These are phyloP conservation scores for Amylostereum areolatum DNA, from an alignment of 1,284 basidiomycete genomes.

Conservation along the genomic window DNA sequence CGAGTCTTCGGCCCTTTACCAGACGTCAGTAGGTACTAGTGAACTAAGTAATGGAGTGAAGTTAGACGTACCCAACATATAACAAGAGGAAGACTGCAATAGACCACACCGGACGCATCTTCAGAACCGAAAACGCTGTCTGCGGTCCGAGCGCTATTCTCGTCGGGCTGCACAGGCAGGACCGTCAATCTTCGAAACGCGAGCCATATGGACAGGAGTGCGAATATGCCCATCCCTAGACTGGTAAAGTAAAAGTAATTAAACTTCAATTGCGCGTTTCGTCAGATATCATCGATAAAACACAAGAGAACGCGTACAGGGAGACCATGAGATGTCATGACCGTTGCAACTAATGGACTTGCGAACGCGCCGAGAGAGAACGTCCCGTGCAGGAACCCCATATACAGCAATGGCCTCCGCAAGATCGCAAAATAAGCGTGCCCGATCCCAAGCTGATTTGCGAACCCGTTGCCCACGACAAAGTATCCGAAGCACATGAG, in stretches of 20 bases:
- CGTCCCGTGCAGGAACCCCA: slow-evolving; percentile 24
- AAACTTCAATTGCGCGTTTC: slow-evolving; percentile 12
- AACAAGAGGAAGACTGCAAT: slow-evolving; percentile 26
- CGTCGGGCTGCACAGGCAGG: slow-evolving; percentile 16
- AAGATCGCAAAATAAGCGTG: slow-evolving; percentile 26
- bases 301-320: slow-evolving; percentile 15
- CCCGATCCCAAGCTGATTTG: slow-evolving; percentile 25
- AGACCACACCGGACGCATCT: slow-evolving; percentile 24
- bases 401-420: slow-evolving; percentile 24
- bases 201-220: slow-evolving; percentile 18
- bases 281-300: neutral
- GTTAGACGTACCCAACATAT: slow-evolving; percentile 22
- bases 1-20: slow-evolving; percentile 25
- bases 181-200: slow-evolving; percentile 20
- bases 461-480: slow-evolving; percentile 23
- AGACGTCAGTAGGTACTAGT: neutral
- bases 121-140: slow-evolving; percentile 14
- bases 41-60: neutral
- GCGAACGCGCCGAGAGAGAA: slow-evolving; percentile 26
- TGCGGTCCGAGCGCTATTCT: slow-evolving; percentile 10
- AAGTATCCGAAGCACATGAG: slow-evolving; percentile 28
- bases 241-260: slow-evolving; percentile 24
- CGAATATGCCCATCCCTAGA: slow-evolving; percentile 22
- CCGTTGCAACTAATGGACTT: slow-evolving; percentile 24
- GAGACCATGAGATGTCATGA: slow-evolving; percentile 22